Percentiles rank a stretch among this genome's conserved stretches.
Evolutionary conservation across 2,329 filamentous ascomycete genomes (phyloP).

Genomic region (Colletotrichum sp.): DNA sequence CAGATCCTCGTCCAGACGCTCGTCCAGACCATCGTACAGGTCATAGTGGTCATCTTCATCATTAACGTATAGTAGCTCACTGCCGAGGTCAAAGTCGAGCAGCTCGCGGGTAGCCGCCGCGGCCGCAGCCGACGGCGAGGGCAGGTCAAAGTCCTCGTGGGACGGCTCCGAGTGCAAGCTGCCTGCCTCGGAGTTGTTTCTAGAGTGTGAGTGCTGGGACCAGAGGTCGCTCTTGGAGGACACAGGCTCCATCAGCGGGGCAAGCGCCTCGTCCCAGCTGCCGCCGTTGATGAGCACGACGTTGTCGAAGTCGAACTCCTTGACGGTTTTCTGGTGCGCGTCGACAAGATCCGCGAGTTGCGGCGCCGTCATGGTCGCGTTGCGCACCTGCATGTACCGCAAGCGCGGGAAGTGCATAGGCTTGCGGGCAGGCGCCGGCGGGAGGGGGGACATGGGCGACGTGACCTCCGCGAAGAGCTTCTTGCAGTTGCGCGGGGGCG

Average conservation of each 20-base stretch:
- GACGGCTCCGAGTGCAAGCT: conserved; percentile 28
- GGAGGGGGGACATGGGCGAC: conserved; percentile 67
- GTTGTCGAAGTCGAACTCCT: conserved; percentile 82
- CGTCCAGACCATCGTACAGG: conserved; percentile 34
- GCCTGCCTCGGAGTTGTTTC: conserved; percentile 35
- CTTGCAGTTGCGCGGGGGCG: conserved; percentile 54
- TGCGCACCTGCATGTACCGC: conserved; percentile 73
- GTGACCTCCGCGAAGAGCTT: conserved; percentile 72
- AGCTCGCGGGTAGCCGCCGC: conserved; percentile 58
- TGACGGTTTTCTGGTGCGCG: conserved; percentile 70
- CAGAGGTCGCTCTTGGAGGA: conserved; percentile 42
- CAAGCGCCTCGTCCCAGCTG: conserved; percentile 83
- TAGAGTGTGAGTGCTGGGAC: conserved; percentile 44
- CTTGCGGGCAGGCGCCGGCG: conserved; percentile 54
- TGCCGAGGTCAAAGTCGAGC: conserved; percentile 40
- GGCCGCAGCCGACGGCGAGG: conserved; percentile 58
- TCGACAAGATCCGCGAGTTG: conserved; percentile 75
- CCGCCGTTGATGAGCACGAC: conserved; percentile 71
- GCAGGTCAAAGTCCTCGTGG: conserved; percentile 39
- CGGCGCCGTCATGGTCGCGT: conserved; percentile 71
- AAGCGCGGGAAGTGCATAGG: conserved; percentile 72
- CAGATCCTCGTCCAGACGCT: conserved; percentile 34
- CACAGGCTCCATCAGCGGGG: conserved; percentile 62
- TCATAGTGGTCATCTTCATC: conserved; percentile 28
- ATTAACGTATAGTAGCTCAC: conserved; percentile 21